phyloP scores from a whole-genome alignment of 345 rosid genomes.

The Eutrema yunnanense region DNA sequence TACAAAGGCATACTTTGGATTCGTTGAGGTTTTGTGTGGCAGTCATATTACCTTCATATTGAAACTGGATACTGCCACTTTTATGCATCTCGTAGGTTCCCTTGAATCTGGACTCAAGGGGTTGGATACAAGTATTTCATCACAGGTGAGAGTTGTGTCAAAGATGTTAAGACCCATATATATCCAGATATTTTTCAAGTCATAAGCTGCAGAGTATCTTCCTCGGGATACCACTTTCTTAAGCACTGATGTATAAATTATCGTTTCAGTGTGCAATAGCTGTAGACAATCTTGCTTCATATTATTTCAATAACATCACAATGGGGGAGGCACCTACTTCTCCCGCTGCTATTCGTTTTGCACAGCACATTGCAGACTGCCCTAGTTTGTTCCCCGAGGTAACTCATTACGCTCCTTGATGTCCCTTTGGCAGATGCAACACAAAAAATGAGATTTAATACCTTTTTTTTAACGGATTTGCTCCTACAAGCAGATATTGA shows the following conservation, averaged over 20 bases:
- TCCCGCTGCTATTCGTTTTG: conserved; percentile 69
- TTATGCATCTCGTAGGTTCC: conserved; percentile 86
- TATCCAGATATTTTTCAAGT: background rate
- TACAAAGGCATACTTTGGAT: conserved; percentile 91
- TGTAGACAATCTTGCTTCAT: conserved; percentile 93
- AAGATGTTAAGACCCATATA: background rate
- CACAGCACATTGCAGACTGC: conserved; percentile 86
- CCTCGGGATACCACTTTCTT: background rate
- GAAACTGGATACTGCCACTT: conserved; percentile 81
- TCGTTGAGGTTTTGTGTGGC: conserved; percentile 83
- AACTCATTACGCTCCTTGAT: conserved; percentile 17
- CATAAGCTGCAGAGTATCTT: background rate
- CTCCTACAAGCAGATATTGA: conserved; percentile 63
- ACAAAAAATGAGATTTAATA: background rate
- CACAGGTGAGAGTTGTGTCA: conserved; percentile 57
- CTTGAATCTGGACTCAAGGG: conserved; percentile 99
- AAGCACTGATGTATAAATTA: background rate
- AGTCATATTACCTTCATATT: conserved; percentile 68
- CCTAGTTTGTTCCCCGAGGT: conserved; percentile 96
- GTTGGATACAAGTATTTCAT: conserved; percentile 79
- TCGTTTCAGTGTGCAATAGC: conserved; percentile 86
- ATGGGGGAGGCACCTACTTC: conserved; percentile 84
- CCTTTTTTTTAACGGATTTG: background rate
- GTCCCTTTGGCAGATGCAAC: background rate
- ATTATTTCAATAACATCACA: conserved; percentile 91